These are phyloP conservation scores for Platanthera guangdongensis DNA, from an alignment of 106 monocot species.

Conservation along the genomic window DNA sequence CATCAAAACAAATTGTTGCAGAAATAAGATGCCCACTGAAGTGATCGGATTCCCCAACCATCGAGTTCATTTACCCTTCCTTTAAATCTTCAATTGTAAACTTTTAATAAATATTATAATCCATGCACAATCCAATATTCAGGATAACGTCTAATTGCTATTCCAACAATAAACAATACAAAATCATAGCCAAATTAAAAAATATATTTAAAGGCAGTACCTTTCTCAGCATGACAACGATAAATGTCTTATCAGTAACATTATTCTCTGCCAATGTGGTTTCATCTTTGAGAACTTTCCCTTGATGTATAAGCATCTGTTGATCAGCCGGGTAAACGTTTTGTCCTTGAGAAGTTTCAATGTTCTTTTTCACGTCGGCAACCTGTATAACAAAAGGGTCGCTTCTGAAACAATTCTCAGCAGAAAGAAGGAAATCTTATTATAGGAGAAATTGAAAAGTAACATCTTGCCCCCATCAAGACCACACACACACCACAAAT, in stretches of 20 bases:
- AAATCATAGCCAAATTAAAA: not conserved
- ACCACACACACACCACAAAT: not conserved
- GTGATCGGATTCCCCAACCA: not conserved
- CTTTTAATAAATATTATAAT: not conserved
- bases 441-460: not conserved
- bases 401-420: not conserved
- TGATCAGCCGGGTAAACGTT: slow-evolving; percentile 71
- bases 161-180: not conserved
- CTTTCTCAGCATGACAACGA: slow-evolving; percentile 91
- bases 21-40: not conserved
- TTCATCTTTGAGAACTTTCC: slow-evolving; percentile 78
- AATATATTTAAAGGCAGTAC: slow-evolving; percentile 13
- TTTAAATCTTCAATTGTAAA: not conserved
- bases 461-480: not conserved
- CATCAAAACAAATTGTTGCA: too few species aligned
- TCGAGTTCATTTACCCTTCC: not conserved
- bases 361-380: slow-evolving; percentile 64
- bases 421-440: not conserved
- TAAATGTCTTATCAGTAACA: slow-evolving; percentile 68
- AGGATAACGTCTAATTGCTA: not conserved
- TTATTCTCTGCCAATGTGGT: slow-evolving; percentile 75
- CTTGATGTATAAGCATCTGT: slow-evolving; percentile 90
- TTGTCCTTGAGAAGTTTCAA: slow-evolving; percentile 61
- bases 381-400: slow-evolving; percentile 25
- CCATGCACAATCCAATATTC: not conserved